Evolutionary conservation across 202 grass and related monocot species (phyloP).

Genomic region (Miscanthus sacchariflorus): DNA sequence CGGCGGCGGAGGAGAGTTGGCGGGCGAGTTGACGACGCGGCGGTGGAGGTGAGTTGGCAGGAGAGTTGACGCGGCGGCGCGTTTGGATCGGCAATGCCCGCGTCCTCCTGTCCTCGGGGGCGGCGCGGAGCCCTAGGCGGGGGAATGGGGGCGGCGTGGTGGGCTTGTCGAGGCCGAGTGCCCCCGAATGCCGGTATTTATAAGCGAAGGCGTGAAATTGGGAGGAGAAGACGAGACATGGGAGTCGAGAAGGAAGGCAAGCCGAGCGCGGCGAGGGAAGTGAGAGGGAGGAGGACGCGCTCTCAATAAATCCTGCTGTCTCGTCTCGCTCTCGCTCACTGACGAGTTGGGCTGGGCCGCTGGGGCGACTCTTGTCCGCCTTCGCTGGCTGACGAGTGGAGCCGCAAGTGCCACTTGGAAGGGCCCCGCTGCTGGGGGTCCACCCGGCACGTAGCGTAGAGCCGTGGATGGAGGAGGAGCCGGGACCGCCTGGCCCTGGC

Average conservation of each 20-base stretch:
- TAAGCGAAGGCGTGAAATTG: conserved; percentile 32
- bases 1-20: neutral
- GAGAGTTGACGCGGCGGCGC: neutral
- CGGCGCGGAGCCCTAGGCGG: conserved; percentile 1
- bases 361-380: neutral
- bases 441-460: neutral
- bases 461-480: no score
- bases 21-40: neutral
- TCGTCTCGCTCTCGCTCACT: neutral
- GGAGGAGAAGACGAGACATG: neutral
- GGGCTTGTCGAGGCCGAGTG: neutral
- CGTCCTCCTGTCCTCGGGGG: neutral
- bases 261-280: no score
- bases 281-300: neutral
- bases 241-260: neutral
- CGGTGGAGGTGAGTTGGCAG: neutral
- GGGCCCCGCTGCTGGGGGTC: neutral
- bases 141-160: conserved; percentile 28
- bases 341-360: neutral
- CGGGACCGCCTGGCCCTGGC: no score
- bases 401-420: neutral
- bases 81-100: conserved; percentile 49
- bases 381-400: conserved; percentile 18
- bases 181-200: conserved; percentile 34
- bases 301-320: neutral